A percentile compares a stretch with the other conserved stretches of the same genome.
phyloP scores from a whole-genome alignment of 805 yeast species.

The Candida fluviatilis region DNA sequence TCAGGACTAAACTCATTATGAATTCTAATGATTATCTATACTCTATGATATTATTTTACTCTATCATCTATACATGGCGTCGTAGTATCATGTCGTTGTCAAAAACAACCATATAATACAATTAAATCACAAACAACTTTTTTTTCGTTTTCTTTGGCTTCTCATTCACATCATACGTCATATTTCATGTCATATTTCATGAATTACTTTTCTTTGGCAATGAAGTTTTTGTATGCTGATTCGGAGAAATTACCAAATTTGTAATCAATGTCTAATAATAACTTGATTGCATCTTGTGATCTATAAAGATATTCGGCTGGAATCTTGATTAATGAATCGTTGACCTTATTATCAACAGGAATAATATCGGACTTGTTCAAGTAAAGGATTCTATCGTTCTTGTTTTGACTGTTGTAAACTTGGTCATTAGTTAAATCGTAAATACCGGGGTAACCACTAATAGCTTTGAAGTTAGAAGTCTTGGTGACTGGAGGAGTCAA shows the following conservation, averaged over 20 bases:
- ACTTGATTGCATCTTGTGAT: slow-evolving; percentile 56
- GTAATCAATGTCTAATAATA: slow-evolving; percentile 59
- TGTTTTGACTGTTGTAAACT: slow-evolving; percentile 37
- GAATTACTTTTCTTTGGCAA: slow-evolving; percentile 12
- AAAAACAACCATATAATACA: background rate
- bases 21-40: background rate
- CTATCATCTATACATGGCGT: slow-evolving; percentile 2
- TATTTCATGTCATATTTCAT: background rate
- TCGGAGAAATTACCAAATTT: slow-evolving; percentile 55
- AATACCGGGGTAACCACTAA: slow-evolving; percentile 43
- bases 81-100: background rate
- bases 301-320: slow-evolving; percentile 49
- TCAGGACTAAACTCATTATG: too few species aligned
- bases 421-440: slow-evolving; percentile 42
- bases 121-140: background rate
- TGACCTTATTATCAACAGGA: slow-evolving; percentile 18
- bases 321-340: slow-evolving; percentile 38
- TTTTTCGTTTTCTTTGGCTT: background rate
- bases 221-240: slow-evolving; percentile 40
- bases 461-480: slow-evolving; percentile 40
- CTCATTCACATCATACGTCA: background rate
- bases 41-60: slow-evolving; percentile 3
- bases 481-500: slow-evolving; percentile 48
- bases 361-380: slow-evolving; percentile 21
- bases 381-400: slow-evolving; percentile 31